Conservation (phyloP, 495 filamentous ascomycete species). For the Daldinia bambusicola region DNA sequence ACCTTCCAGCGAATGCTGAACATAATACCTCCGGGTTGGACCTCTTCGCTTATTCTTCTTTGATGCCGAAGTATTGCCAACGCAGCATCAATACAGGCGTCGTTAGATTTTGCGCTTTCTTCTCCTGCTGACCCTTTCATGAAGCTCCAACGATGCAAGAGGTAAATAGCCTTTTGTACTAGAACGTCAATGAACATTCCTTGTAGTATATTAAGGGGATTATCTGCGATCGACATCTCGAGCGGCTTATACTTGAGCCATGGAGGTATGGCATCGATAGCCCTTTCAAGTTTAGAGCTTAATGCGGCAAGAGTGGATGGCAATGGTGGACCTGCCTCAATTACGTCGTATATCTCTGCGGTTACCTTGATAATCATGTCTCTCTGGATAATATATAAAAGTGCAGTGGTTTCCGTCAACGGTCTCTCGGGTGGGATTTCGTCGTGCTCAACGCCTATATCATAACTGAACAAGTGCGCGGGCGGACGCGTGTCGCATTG, state of each 20-base stretch:
- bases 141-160: conserved; percentile 5
- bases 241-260: conserved; percentile 1
- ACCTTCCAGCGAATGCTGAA: conserved; percentile 41
- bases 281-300: neutral
- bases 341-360: neutral
- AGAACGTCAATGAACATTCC: conserved; percentile 4
- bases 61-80: conserved; percentile 6
- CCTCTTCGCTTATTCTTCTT: conserved; percentile 8
- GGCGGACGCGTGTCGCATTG: conserved; percentile 10
- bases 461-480: conserved; percentile 7
- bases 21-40: conserved; percentile 2
- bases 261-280: conserved; percentile 2
- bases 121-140: conserved; percentile 2
- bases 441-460: conserved; percentile 1
- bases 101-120: conserved; percentile 1
- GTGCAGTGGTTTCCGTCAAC: conserved; percentile 1
- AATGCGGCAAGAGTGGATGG: neutral
- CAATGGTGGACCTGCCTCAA: neutral
- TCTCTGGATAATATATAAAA: neutral
- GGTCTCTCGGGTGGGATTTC: neutral
- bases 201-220: neutral
- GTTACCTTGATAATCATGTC: neutral
- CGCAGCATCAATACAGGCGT: conserved; percentile 1
- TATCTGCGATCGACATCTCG: neutral
- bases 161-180: conserved; percentile 4